Evolutionary conservation across 306 rosid genomes (phyloP).

Genomic region (Sicyos edulis): DNA sequence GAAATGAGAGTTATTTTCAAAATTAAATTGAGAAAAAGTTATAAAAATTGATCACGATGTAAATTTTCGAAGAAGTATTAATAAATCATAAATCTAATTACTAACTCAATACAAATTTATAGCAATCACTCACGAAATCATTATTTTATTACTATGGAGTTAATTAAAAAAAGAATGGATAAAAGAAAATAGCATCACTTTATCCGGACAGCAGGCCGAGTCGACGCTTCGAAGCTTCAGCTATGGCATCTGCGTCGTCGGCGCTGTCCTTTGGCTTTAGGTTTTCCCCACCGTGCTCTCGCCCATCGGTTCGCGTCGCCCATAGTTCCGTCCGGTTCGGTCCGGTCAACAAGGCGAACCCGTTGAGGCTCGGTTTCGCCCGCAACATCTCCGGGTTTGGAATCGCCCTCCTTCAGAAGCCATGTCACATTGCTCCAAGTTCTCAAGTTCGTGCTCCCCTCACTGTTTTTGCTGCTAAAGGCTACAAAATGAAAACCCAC

Average conservation of each 20-base stretch:
- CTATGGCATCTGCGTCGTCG: constrained; percentile 47
- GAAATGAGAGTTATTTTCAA: too few relatives aligned
- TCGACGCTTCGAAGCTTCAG: not conserved
- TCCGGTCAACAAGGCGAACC: constrained; percentile 27
- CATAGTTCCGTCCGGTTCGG: constrained; percentile 34
- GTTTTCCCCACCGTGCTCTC: constrained; percentile 22
- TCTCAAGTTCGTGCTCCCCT: constrained; percentile 41
- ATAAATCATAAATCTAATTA: too few relatives aligned
- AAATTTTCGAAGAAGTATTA: too few relatives aligned
- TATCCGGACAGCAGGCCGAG: not conserved
- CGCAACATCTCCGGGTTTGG: constrained; percentile 40
- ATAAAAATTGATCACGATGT: too few relatives aligned
- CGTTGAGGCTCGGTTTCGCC: constrained; percentile 46
- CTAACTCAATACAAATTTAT: too few relatives aligned
- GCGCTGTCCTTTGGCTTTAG: constrained; percentile 39
- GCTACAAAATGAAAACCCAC: constrained; percentile 94
- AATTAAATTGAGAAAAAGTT: too few relatives aligned
- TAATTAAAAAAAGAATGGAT: not conserved
- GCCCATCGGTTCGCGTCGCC: constrained; percentile 27
- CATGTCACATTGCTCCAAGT: constrained; percentile 20
- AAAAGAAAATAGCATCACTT: not conserved
- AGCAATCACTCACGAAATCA: too few relatives aligned
- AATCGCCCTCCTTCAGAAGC: constrained; percentile 39
- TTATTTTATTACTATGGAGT: too few relatives aligned
- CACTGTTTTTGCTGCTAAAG: constrained; percentile 66